A percentile compares a stretch with the other conserved stretches of the same genome.
Conservation (phyloP, 2,329 filamentous ascomycete genomes). For the Rutstroemia sp. region DNA sequence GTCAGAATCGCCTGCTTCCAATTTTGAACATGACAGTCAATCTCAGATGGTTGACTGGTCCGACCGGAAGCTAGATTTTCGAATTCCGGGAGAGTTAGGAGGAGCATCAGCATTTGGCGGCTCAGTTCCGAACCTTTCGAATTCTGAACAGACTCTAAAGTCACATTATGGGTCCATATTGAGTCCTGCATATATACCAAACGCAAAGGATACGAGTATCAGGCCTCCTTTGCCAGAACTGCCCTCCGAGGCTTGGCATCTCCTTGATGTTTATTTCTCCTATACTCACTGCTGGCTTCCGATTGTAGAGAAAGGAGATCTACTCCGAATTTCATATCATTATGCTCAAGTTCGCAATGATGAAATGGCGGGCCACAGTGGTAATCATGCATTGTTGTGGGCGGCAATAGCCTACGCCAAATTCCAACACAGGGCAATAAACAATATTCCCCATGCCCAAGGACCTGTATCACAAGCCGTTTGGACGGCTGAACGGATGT, state of each 20-base stretch:
- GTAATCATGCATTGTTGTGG: conserved; percentile 52
- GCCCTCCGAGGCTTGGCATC: conserved; percentile 30
- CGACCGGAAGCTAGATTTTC: conserved; percentile 6
- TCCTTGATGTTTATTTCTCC: conserved; percentile 67
- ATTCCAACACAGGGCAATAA: conserved; percentile 36
- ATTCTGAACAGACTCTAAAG: not conserved
- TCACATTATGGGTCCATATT: conserved; percentile 17
- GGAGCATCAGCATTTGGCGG: not conserved
- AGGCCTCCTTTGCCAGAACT: conserved; percentile 18
- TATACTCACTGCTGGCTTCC: conserved; percentile 74
- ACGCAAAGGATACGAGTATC: conserved; percentile 6
- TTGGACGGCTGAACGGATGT: conserved; percentile 36
- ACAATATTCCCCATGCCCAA: conserved; percentile 22
- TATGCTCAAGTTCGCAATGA: conserved; percentile 19
- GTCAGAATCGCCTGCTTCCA: not conserved
- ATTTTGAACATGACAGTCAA: not conserved
- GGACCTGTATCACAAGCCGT: conserved; percentile 17
- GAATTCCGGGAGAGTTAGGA: not conserved
- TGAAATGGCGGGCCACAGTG: conserved; percentile 7
- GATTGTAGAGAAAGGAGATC: conserved; percentile 55
- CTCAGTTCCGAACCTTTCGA: not conserved
- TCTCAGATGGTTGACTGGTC: not conserved
- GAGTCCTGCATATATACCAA: conserved; percentile 12
- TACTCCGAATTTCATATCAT: conserved; percentile 27
- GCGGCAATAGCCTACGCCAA: conserved; percentile 50